Percentiles rank a stretch among this genome's conserved stretches.
Conservation (phyloP, 78 protist genomes). For the Dictyostelium purpureum region DNA sequence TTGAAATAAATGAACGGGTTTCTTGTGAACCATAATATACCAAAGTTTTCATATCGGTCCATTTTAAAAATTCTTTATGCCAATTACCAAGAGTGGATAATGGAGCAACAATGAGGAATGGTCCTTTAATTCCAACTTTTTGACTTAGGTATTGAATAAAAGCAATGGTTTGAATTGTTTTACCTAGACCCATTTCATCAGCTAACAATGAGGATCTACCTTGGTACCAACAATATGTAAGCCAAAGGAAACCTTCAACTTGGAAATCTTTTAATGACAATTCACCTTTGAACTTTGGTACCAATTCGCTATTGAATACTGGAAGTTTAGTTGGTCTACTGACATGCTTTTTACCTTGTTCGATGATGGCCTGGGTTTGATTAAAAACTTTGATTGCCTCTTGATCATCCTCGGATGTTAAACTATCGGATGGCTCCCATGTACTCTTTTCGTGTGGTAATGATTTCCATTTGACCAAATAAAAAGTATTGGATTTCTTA, state of each 20-base stretch:
- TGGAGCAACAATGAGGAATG: constrained; percentile 98
- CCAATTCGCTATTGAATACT: not conserved
- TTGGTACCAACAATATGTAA: constrained; percentile 83
- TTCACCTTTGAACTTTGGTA: constrained; percentile 44
- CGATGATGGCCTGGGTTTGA: not conserved
- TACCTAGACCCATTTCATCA: constrained; percentile 97
- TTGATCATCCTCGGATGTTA: not conserved
- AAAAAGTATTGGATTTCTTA: not conserved
- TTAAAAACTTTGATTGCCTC: not conserved
- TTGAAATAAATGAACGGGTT: constrained; percentile 51
- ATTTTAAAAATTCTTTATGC: constrained; percentile 89
- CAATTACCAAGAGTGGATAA: constrained; percentile 94
- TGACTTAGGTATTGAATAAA: constrained; percentile 86
- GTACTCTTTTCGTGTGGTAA: constrained; percentile 83
- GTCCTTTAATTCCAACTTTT: constrained; percentile 84
- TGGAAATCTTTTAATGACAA: constrained; percentile 88
- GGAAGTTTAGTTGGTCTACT: constrained; percentile 32
- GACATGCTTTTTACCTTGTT: constrained; percentile 11
- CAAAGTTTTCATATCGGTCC: constrained; percentile 84
- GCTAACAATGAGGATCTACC: constrained; percentile 92
- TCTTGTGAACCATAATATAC: constrained; percentile 90
- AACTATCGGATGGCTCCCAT: constrained; percentile 70
- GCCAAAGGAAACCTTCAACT: constrained; percentile 89
- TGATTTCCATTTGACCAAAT: constrained; percentile 88
- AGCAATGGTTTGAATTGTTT: constrained; percentile 96